Percentiles rank a stretch among this genome's conserved stretches.
phyloP scores from a whole-genome alignment of 2,329 filamentous ascomycete species.

The Metarhizium robertsii region DNA sequence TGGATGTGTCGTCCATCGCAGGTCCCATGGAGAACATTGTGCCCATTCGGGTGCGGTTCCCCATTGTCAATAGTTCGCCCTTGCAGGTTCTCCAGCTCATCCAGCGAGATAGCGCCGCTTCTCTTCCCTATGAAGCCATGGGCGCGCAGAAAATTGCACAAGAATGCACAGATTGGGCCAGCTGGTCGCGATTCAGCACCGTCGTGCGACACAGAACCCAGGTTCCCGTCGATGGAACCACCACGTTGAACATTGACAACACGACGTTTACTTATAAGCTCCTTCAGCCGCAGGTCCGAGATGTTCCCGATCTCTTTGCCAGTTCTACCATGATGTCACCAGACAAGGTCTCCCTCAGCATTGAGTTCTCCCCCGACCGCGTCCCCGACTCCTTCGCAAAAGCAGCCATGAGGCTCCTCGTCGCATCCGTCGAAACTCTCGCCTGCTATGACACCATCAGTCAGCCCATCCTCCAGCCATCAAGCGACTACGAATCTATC shows the following conservation, averaged over 20 bases:
- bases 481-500: slow-evolving; percentile 25
- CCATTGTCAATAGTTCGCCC: slow-evolving; percentile 32
- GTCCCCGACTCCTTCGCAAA: slow-evolving; percentile 32
- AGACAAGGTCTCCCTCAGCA: slow-evolving; percentile 29
- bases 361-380: slow-evolving; percentile 37
- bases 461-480: slow-evolving; percentile 35
- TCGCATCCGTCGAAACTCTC: slow-evolving; percentile 34
- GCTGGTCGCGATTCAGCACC: slow-evolving; percentile 44
- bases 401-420: slow-evolving; percentile 35
- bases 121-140: slow-evolving; percentile 40
- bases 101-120: slow-evolving; percentile 38
- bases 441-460: slow-evolving; percentile 35
- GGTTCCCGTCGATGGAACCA: slow-evolving; percentile 22
- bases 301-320: slow-evolving; percentile 36
- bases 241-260: slow-evolving; percentile 34
- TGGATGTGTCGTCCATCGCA: slow-evolving; percentile 47
- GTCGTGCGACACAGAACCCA: slow-evolving; percentile 39
- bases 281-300: slow-evolving; percentile 29
- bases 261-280: slow-evolving; percentile 35
- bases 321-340: slow-evolving; percentile 28
- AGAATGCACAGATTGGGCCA: slow-evolving; percentile 44
- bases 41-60: slow-evolving; percentile 39
- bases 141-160: slow-evolving; percentile 42
- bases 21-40: slow-evolving; percentile 38
- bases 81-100: slow-evolving; percentile 39